Evolutionary conservation across 1,284 basidiomycete species (phyloP).

Genomic region (Apiotrichum gamsii): DNA sequence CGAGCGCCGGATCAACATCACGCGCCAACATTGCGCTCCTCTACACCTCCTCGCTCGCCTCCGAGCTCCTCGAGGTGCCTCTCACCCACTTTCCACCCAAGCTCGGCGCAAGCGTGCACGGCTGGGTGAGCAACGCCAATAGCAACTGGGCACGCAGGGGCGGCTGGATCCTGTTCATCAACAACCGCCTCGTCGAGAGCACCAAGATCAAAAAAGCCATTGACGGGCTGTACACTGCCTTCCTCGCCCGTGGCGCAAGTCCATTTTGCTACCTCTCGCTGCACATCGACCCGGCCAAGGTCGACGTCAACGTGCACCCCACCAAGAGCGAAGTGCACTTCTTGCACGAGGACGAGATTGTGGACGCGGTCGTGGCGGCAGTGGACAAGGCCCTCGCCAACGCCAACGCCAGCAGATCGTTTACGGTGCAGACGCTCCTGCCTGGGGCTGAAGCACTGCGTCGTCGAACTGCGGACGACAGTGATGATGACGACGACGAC

Average conservation of each 20-base stretch:
- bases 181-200: slow-evolving; percentile 91
- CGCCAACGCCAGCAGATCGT: slow-evolving; percentile 62
- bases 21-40: slow-evolving; percentile 70
- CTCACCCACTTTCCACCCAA: slow-evolving; percentile 44
- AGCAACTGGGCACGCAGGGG: slow-evolving; percentile 76
- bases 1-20: slow-evolving; percentile 62
- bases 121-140: slow-evolving; percentile 79
- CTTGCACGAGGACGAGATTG: slow-evolving; percentile 83
- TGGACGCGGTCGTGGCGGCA: slow-evolving; percentile 68
- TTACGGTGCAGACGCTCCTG: slow-evolving; percentile 64
- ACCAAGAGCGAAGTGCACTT: slow-evolving; percentile 97
- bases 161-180: slow-evolving; percentile 87
- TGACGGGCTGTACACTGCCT: slow-evolving; percentile 74
- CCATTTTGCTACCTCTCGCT: slow-evolving; percentile 92
- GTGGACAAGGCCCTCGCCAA: slow-evolving; percentile 63
- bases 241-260: slow-evolving; percentile 84
- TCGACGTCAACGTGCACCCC: slow-evolving; percentile 98
- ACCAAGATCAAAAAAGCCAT: slow-evolving; percentile 77
- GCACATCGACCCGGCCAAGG: slow-evolving; percentile 72
- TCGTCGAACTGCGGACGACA: slow-evolving; percentile 18
- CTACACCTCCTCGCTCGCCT: slow-evolving; percentile 74
- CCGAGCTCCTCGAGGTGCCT: slow-evolving; percentile 65
- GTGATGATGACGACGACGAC: slow-evolving; percentile 7
- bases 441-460: slow-evolving; percentile 41
- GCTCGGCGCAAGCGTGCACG: slow-evolving; percentile 56